Conservation (phyloP, 805 yeast genomes). For the Metschnikowia peoriensis region DNA sequence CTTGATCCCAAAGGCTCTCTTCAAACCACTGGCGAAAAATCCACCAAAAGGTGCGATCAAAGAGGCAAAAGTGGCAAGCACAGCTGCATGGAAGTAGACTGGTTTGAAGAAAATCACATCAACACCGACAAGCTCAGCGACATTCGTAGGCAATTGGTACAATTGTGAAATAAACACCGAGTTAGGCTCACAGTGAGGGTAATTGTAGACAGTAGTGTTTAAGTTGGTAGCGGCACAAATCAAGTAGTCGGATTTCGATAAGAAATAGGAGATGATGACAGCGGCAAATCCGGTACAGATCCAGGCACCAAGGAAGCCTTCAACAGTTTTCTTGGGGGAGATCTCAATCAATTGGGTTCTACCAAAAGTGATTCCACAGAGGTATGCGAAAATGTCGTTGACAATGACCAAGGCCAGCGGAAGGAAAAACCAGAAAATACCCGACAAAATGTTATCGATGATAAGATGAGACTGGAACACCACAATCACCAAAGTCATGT, state of each 20-base stretch:
- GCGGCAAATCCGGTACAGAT: conserved; percentile 81
- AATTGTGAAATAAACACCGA: conserved; percentile 85
- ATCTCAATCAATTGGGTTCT: conserved; percentile 87
- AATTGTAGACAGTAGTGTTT: conserved; percentile 58
- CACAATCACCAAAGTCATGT: conserved; percentile 86
- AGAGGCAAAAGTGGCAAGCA: conserved; percentile 91
- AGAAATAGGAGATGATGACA: conserved; percentile 58
- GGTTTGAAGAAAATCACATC: conserved; percentile 71
- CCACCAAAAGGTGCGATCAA: conserved; percentile 98
- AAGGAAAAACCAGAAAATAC: conserved; percentile 90
- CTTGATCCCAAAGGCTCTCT: conserved; percentile 92
- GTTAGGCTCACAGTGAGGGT: conserved; percentile 74
- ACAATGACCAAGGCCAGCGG: conserved; percentile 91
- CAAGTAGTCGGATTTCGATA: conserved; percentile 68
- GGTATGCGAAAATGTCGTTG: conserved; percentile 93
- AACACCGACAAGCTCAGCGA: conserved; percentile 47
- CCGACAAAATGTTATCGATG: conserved; percentile 83
- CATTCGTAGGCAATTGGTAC: conserved; percentile 68
- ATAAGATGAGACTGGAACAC: conserved; percentile 94
- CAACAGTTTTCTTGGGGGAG: conserved; percentile 96
- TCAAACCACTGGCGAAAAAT: conserved; percentile 95
- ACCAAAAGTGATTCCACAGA: conserved; percentile 97
- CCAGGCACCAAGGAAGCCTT: conserved; percentile 98
- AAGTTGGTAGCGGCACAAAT: conserved; percentile 82
- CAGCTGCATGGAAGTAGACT: conserved; percentile 82